Conservation (phyloP, 2,329 filamentous ascomycete genomes). For the Ophiognomonia clavigignenti-juglandacearum region DNA sequence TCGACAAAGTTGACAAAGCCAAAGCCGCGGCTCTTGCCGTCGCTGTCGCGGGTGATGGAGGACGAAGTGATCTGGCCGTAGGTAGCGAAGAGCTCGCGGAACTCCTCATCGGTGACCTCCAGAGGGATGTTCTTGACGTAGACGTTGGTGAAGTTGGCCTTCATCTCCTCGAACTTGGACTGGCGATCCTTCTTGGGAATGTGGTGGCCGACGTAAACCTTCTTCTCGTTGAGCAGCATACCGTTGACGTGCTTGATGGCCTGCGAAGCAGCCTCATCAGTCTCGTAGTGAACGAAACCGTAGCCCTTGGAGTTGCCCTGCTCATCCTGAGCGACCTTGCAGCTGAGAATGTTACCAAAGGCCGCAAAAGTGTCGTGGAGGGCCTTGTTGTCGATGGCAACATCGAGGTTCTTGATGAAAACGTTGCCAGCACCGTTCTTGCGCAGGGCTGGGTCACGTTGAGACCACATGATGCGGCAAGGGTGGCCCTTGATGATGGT, state of each 20-base stretch:
- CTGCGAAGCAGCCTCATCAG: slow-evolving; percentile 90
- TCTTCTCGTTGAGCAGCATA: slow-evolving; percentile 99
- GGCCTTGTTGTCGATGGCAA: slow-evolving; percentile 99
- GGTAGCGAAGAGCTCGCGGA: slow-evolving; percentile 87
- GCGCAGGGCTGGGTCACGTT: slow-evolving; percentile 96
- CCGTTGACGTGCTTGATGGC: slow-evolving; percentile 99
- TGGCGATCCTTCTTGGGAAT: slow-evolving; percentile 99
- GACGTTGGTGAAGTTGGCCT: slow-evolving; percentile 99
- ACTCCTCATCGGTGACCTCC: slow-evolving; percentile 87
- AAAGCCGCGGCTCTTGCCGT: slow-evolving; percentile 92
- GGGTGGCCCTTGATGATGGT: slow-evolving; percentile 97
- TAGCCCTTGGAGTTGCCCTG: slow-evolving; percentile 96
- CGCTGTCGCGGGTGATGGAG: slow-evolving; percentile 81
- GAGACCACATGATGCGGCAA: slow-evolving; percentile 99
- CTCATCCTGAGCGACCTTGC: slow-evolving; percentile 99
- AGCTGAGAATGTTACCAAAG: slow-evolving; percentile 98
- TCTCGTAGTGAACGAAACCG: slow-evolving; percentile 99
- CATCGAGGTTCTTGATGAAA: slow-evolving; percentile 99
- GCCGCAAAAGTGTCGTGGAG: slow-evolving; percentile 98
- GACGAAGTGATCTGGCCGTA: slow-evolving; percentile 94
- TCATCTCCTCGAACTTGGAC: slow-evolving; percentile 99
- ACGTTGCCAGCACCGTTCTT: slow-evolving; percentile 99
- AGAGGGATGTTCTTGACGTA: slow-evolving; percentile 96
- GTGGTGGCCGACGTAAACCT: slow-evolving; percentile 98
- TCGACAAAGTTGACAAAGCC: slow-evolving; percentile 94